These are phyloP conservation scores for Chenopodium berlandieri DNA, from an alignment of 148 eudicot genomes.

Conservation along the genomic window DNA sequence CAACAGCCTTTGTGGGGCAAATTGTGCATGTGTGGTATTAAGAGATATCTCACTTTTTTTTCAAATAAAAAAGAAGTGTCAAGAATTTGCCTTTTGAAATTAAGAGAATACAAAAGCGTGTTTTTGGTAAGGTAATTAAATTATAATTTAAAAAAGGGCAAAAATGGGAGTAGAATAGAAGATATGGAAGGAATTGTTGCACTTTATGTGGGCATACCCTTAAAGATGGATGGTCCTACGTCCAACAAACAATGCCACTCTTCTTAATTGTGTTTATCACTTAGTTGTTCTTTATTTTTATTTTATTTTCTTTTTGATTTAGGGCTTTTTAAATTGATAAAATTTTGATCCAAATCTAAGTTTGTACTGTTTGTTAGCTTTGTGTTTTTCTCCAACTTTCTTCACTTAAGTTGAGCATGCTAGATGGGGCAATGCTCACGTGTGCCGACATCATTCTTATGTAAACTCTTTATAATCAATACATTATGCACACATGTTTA, in stretches of 20 bases:
- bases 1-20: conserved; percentile 5
- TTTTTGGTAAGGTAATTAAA: conserved; percentile 13
- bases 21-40: conserved; percentile 9
- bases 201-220: conserved; percentile 19
- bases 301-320: background rate
- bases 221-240: conserved; percentile 22
- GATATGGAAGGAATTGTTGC: conserved; percentile 16
- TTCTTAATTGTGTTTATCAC: conserved; percentile 15
- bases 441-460: conserved; percentile 19
- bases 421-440: conserved; percentile 21
- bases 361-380: background rate
- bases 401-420: conserved; percentile 18
- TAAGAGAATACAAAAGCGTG: conserved; percentile 12
- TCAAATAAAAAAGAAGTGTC: background rate
- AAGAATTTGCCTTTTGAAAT: conserved; percentile 7
- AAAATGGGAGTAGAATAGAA: background rate
- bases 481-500: conserved; percentile 26
- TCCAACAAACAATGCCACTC: conserved; percentile 18
- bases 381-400: conserved; percentile 1
- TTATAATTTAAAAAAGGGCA: background rate
- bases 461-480: conserved; percentile 20
- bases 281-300: background rate
- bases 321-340: background rate
- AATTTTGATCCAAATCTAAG: background rate
- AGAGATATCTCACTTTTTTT: background rate